Percentiles rank a stretch among this genome's conserved stretches.
Conservation (phyloP, 257 asterid species). For the Fraxinus anomala region DNA sequence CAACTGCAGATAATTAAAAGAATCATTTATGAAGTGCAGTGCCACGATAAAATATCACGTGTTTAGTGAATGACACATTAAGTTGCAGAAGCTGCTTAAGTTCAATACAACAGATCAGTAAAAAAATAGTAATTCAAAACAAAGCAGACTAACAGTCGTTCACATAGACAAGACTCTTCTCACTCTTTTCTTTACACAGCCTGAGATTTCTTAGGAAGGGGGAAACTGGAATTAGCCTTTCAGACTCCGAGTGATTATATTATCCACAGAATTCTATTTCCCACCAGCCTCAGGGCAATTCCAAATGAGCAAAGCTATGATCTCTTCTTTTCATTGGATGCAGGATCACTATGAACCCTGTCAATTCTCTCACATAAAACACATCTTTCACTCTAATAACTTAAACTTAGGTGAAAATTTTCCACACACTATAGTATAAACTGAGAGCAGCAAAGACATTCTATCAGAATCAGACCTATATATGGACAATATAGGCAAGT, state of each 20-base stretch:
- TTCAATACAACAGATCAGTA: neutral
- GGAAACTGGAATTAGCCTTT: neutral
- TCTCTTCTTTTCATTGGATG: neutral
- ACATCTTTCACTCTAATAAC: neutral
- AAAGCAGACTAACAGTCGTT: neutral
- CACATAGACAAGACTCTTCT: neutral
- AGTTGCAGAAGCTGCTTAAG: neutral
- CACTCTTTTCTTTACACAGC: neutral
- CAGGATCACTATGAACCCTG: neutral
- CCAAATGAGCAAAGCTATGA: neutral
- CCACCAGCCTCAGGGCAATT: neutral
- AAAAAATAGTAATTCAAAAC: neutral
- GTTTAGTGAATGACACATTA: neutral
- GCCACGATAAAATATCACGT: neutral
- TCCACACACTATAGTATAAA: neutral
- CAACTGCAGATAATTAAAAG: slow-evolving; percentile 56
- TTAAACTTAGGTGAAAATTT: no score
- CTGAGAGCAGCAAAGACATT: neutral
- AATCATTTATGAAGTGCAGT: neutral
- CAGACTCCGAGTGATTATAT: neutral
- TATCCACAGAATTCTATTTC: neutral
- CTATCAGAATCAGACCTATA: neutral
- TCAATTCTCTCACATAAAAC: neutral
- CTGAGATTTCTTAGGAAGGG: neutral
- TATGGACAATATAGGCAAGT: neutral